Base-by-base conservation (phyloP, 2,329 filamentous ascomycete species). In the Thermochaetoides dissita region DNA sequence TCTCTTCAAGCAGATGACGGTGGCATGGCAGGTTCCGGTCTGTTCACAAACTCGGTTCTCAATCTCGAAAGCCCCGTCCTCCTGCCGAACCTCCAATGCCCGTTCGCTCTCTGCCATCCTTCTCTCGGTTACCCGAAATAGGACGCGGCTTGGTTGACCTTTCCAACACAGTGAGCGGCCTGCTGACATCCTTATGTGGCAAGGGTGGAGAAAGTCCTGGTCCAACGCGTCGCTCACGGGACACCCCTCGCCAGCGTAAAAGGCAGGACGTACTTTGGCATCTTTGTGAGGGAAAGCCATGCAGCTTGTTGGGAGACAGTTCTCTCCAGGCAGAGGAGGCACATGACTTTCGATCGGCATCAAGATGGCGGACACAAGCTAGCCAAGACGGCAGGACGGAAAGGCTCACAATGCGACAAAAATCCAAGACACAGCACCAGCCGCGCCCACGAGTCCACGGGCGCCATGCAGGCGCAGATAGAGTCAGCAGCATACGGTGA, bases 121-220 rank as follows among this genome's bases (percentile, higher is more conserved):
- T 43, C 32, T 47, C 48, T 50, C 46, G 47, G 43, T 46, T 53
- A 45, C 46, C 46, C 40, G 46, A 49, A 53, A 53, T 49, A 51
- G 49, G 44, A 40, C 40, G 43, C 37, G 42, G 38, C 46, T 41
- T 40, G 38, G 40, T 46, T 37, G 34, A 38, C 32, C 33, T 37
- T 12, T 29, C 38, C 35, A 41, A 24, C 17, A 24, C 34, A 10
- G 32, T 8, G 34, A 37, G 38, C 43, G 34, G 37, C 43, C 41
- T 17, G 46, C 39, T 39, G 45, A 37, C 40, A 35, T 30, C 35
- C 33, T 24, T 24, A 24, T 24, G 43, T 49, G 45, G 43, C 43
- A 43, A 47, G 30, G 33, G 35, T 37, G 12, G 43, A 43, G 45
- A 24, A 5, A 24, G 17, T 24, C 17, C 17, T 24, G 17, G 17